Evolutionary conservation across 345 rosid species (phyloP).

Genomic region (Syzygium jambos): DNA sequence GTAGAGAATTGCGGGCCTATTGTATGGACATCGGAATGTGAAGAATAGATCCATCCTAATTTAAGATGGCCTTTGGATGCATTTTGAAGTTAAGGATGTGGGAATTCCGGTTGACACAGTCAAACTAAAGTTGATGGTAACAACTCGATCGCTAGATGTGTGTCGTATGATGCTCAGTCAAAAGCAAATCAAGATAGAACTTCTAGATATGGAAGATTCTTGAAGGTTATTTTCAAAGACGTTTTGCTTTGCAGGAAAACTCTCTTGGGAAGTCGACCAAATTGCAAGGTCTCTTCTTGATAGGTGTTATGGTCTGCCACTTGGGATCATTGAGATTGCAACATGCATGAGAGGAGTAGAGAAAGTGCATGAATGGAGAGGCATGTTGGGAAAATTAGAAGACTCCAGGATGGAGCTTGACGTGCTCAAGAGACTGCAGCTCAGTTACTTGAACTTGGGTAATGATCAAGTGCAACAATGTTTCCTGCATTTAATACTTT

Average conservation of each 20-base stretch:
- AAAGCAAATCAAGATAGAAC: neutral
- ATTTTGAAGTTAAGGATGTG: neutral
- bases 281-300: neutral
- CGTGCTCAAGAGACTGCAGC: neutral
- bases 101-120: neutral
- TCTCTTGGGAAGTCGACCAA: neutral
- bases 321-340: conserved; percentile 3
- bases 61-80: neutral
- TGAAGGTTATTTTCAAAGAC: neutral
- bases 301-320: conserved; percentile 15
- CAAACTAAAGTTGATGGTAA: neutral
- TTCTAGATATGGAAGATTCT: neutral
- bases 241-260: neutral
- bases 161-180: neutral
- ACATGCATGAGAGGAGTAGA: conserved; percentile 9
- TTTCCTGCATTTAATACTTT: conserved; percentile 14
- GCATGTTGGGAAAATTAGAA: neutral
- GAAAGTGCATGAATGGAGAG: conserved; percentile 10
- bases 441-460: conserved; percentile 9
- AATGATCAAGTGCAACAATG: conserved; percentile 8
- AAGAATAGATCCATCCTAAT: neutral
- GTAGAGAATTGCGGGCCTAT: neutral
- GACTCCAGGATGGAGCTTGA: neutral
- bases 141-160: neutral
- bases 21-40: neutral